Base-by-base conservation (phyloP, 1,284 basidiomycete genomes). In the Melampsora americana region DNA sequence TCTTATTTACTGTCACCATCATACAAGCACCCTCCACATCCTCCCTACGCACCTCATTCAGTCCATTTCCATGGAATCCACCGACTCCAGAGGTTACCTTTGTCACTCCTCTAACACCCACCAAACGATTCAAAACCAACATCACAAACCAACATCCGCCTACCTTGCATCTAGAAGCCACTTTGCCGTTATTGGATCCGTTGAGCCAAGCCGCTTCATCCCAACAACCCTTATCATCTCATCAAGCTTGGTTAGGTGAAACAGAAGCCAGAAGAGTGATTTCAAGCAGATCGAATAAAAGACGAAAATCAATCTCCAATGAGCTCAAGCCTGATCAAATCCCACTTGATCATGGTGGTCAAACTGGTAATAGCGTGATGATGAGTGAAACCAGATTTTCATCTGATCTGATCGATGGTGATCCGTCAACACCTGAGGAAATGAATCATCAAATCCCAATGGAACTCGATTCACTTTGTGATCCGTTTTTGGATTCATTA, bases 1-100 rank as follows among this genome's bases (percentile, higher is more conserved):
- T 72, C 61, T 35, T 72, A 14, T 72, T 64, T 61, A 64, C 70
- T 50, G 70, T 62, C 23, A 72, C 65, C 18, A 32, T 72, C 28
- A 20, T 72, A 23, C 70, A 48, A 18, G 61, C 61, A 53, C 62
- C 70, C n/a, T n/a, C 61, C 39, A 20, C 23, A 23, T 42, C 30
- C 20, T 16, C 16, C 9, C 60, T 53, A 7, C 32, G n/a, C 60
- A 16, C 53, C 12, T 64, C 9, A 26, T 26, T 48, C 50, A 65
- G 46, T 46, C 26, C 48, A 32, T 42, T 59, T 53, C 30, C 28
- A n/a, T 26, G 56, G 56, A 30, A 59, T 23, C 12, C n/a, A 2
- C n/a, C 56, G 4, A 20, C 16, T 9, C 28, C 28, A 2, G 7
- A 26, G n/a, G n/a, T 26, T 16, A 59, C 56, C 9, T 53, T 28